A percentile compares a stretch with the other conserved stretches of the same genome.
Conservation (phyloP, 1,284 basidiomycete species). For the Fistulina hepatica region DNA sequence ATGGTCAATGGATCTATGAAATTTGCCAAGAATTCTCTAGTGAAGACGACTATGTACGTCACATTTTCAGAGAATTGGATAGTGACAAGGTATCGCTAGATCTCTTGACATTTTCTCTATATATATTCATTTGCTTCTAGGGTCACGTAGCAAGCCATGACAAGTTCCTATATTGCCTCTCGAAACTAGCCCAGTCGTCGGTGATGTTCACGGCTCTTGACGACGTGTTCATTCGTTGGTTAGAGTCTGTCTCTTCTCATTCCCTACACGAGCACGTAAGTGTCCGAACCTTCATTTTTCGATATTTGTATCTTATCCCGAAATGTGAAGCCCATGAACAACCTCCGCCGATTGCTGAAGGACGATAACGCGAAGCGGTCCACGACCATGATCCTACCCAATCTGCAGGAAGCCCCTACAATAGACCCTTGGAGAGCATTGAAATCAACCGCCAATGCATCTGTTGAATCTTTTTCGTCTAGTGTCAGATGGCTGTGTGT, state of each 20-base stretch:
- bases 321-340: conserved; percentile 39
- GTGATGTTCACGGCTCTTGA: conserved; percentile 54
- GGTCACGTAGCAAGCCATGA: conserved; percentile 15
- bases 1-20: conserved; percentile 39
- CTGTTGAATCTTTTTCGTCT: conserved; percentile 34
- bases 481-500: conserved; percentile 56
- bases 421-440: conserved; percentile 50
- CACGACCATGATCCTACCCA: conserved; percentile 22
- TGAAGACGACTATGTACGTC: conserved; percentile 14
- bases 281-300: not conserved
- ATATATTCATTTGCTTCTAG: too few relatives aligned
- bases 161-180: conserved; percentile 38
- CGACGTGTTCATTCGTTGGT: conserved; percentile 53
- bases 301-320: conserved; percentile 1
- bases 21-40: conserved; percentile 38
- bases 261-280: conserved; percentile 29
- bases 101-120: too few relatives aligned
- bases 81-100: conserved; percentile 12
- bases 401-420: conserved; percentile 14
- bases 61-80: conserved; percentile 12
- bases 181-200: conserved; percentile 41
- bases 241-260: conserved; percentile 35
- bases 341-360: conserved; percentile 47
- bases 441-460: conserved; percentile 32
- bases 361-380: conserved; percentile 29